These are phyloP conservation scores for Gnomoniopsis smithogilvyi DNA, from an alignment of 2,329 filamentous ascomycete species.

Conservation along the genomic window DNA sequence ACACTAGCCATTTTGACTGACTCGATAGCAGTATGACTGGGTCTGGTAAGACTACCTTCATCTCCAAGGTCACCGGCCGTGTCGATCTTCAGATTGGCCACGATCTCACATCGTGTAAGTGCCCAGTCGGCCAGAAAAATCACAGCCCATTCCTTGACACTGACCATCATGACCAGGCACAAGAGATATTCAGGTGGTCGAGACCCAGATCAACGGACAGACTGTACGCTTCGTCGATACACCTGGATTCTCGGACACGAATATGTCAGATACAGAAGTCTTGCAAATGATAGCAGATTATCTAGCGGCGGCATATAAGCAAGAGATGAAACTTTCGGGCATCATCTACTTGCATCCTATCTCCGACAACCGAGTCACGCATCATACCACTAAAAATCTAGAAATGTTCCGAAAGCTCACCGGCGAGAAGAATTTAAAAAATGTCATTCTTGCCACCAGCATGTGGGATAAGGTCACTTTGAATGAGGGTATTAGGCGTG, in stretches of 20 bases:
- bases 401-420: slow-evolving; percentile 42
- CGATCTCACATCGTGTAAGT: slow-evolving; percentile 29
- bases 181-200: slow-evolving; percentile 26
- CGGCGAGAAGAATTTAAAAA: slow-evolving; percentile 35
- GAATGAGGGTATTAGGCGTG: slow-evolving; percentile 23
- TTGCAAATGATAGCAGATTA: slow-evolving; percentile 38
- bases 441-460: slow-evolving; percentile 40
- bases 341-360: slow-evolving; percentile 46
- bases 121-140: background rate
- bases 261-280: slow-evolving; percentile 39
- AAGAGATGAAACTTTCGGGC: slow-evolving; percentile 33
- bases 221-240: slow-evolving; percentile 39
- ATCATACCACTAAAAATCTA: slow-evolving; percentile 37
- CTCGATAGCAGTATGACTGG: slow-evolving; percentile 29
- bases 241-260: slow-evolving; percentile 45
- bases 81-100: slow-evolving; percentile 30
- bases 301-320: slow-evolving; percentile 29
- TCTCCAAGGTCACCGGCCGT: slow-evolving; percentile 31
- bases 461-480: slow-evolving; percentile 37
- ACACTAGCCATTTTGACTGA: background rate
- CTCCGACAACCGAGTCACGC: slow-evolving; percentile 36
- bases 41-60: slow-evolving; percentile 35
- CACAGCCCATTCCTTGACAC: background rate
- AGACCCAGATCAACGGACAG: slow-evolving; percentile 25
- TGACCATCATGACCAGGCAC: slow-evolving; percentile 23